Conservation (phyloP, 2,329 filamentous ascomycete genomes). For the Fusarium abutilonis region DNA sequence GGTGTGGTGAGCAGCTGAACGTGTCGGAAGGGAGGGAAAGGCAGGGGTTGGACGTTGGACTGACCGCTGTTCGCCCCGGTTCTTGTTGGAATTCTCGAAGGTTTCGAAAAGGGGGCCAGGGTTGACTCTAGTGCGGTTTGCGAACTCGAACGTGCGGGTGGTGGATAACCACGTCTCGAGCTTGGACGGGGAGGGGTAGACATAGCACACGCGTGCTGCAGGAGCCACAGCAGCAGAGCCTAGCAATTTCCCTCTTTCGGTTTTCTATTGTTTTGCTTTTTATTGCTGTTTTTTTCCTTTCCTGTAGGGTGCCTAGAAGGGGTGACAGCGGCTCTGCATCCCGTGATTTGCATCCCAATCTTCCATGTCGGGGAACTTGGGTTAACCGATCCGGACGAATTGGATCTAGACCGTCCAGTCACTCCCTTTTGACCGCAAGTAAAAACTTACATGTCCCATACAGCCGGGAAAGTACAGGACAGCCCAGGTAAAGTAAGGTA, state of each 20-base stretch:
- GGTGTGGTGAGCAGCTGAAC: conserved; percentile 37
- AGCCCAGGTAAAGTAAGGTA: background rate
- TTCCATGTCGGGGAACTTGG: conserved; percentile 41
- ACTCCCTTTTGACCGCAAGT: conserved; percentile 33
- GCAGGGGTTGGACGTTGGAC: conserved; percentile 34
- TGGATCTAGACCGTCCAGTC: conserved; percentile 36
- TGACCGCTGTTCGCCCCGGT: conserved; percentile 46
- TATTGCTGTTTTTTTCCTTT: conserved; percentile 5
- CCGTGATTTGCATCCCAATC: conserved; percentile 41
- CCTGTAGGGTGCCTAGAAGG: background rate
- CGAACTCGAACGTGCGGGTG: conserved; percentile 37
- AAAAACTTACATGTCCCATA: conserved; percentile 17
- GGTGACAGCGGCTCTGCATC: conserved; percentile 18
- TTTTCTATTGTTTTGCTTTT: background rate
- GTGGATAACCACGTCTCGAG: conserved; percentile 9
- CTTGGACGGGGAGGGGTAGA: conserved; percentile 13
- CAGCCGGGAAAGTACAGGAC: background rate
- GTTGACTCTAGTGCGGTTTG: conserved; percentile 37
- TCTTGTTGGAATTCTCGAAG: conserved; percentile 46
- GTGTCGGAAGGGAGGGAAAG: conserved; percentile 28
- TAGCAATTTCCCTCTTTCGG: conserved; percentile 20
- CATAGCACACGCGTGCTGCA: background rate
- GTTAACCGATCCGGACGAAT: conserved; percentile 44
- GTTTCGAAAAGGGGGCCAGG: conserved; percentile 47
- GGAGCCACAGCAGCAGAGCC: conserved; percentile 13